These are phyloP conservation scores for Myotisia sp. DNA, from an alignment of 2,329 filamentous ascomycete species.

Conservation along the genomic window DNA sequence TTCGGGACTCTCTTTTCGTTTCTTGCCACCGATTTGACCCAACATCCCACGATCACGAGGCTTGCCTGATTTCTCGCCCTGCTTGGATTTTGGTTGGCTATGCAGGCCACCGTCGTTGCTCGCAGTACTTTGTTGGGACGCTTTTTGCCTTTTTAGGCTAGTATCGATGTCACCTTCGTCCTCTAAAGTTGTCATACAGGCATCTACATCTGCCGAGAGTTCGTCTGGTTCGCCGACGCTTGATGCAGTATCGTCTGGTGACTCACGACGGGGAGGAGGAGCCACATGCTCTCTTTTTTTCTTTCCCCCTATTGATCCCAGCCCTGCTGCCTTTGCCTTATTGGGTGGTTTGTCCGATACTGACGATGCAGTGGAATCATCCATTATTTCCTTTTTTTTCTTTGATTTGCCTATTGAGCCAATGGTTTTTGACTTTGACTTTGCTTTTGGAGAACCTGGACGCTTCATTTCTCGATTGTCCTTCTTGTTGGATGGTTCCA, in stretches of 20 bases:
- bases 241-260: too few species aligned
- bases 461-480: background rate
- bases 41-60: slow-evolving; percentile 14
- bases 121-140: background rate
- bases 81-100: slow-evolving; percentile 6
- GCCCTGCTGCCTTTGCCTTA: slow-evolving; percentile 3
- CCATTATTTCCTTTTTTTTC: slow-evolving; percentile 1
- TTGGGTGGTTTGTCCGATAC: slow-evolving; percentile 1
- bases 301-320: too few species aligned
- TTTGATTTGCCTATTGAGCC: slow-evolving; percentile 11
- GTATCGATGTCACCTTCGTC: slow-evolving; percentile 5
- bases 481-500: background rate
- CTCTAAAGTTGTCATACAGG: slow-evolving; percentile 11
- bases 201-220: too few species aligned
- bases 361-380: slow-evolving; percentile 10
- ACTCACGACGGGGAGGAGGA: too few species aligned
- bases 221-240: too few species aligned
- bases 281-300: slow-evolving; percentile 9
- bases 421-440: slow-evolving; percentile 10
- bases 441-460: slow-evolving; percentile 1
- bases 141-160: slow-evolving; percentile 7
- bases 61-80: background rate
- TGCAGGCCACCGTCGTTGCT: background rate
- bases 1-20: slow-evolving; percentile 14
- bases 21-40: slow-evolving; percentile 21